These are phyloP conservation scores for Aspergillus phoenicis DNA, from an alignment of 2,329 filamentous ascomycete species.

Conservation along the genomic window DNA sequence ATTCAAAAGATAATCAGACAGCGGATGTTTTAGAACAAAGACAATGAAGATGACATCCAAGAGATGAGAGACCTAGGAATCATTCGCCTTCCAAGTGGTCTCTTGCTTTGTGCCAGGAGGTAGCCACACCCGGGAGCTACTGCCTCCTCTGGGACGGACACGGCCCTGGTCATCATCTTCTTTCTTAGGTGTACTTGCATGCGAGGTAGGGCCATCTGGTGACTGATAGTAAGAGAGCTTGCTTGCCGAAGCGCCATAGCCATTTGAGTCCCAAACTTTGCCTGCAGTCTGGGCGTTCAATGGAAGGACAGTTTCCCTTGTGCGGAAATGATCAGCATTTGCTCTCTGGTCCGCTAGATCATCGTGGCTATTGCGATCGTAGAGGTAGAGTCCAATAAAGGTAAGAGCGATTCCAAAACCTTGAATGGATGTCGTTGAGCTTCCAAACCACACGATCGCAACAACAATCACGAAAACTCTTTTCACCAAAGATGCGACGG, in stretches of 20 bases:
- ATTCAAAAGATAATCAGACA: background rate
- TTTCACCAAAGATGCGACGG: slow-evolving; percentile 93
- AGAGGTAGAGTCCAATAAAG: slow-evolving; percentile 89
- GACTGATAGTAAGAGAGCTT: slow-evolving; percentile 25
- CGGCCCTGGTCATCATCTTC: slow-evolving; percentile 51
- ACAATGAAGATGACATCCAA: background rate
- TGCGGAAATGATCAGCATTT: slow-evolving; percentile 63
- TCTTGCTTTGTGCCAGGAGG: slow-evolving; percentile 81
- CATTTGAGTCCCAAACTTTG: slow-evolving; percentile 41
- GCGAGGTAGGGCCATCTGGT: slow-evolving; percentile 21
- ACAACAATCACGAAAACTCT: slow-evolving; percentile 95
- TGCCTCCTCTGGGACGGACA: slow-evolving; percentile 43
- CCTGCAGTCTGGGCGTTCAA: slow-evolving; percentile 51
- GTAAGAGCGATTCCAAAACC: slow-evolving; percentile 84
- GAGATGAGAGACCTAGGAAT: slow-evolving; percentile 37
- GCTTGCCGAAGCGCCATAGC: slow-evolving; percentile 37
- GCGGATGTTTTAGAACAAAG: background rate
- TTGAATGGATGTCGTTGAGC: slow-evolving; percentile 79
- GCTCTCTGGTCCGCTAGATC: slow-evolving; percentile 85
- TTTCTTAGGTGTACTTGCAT: slow-evolving; percentile 40
- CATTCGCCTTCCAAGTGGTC: slow-evolving; percentile 71
- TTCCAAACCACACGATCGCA: slow-evolving; percentile 95
- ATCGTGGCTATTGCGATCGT: slow-evolving; percentile 87
- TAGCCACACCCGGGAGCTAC: slow-evolving; percentile 60
- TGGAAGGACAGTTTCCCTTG: slow-evolving; percentile 67